Base-by-base conservation (phyloP, 176 grass and related monocot species). In the Eleusine indica region DNA sequence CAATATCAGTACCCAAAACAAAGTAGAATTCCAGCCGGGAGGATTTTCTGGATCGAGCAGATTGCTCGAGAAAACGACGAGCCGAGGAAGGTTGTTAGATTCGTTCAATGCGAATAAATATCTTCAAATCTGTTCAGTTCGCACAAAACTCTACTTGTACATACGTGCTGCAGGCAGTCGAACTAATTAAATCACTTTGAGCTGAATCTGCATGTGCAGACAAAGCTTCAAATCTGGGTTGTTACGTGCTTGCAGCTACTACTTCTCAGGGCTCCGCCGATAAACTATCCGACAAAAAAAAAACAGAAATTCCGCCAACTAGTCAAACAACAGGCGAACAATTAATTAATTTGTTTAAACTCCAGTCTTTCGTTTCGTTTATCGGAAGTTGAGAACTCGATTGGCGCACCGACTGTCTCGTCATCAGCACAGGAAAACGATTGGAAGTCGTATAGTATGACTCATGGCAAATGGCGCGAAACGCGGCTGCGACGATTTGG, bases 171-270 rank as follows among this genome's bases (percentile, higher is more conserved):
- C 56, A n/a, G 0, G 6, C 56, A 7, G 43, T 19, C 71, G 11
- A 54, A 40, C 18, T 6, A 52, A 51, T 51, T 51, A 53, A 29
- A 46, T 75, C 43, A 53, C 30, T 83, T 51, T 83, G 70, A 25
- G 58, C 58, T 29, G 37, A 53, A 66, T 70, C 70, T 25, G 52
- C 40, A 16, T 6, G 64, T 67, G 64, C 42, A 51, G 69, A 43
- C 3, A n/a, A 71, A 61, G 18, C 42, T 28, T 9, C 5, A 63
- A 53, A 58, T 53, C 38, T 29, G 4, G 1, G 19, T 68, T 28
- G 32, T 35, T 35, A 81, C 48, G 13, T 19, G 8, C 7, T 43
- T 30, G 8, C 3, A 9, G 60, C 6, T 39, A 8, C 35, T 39
- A 8, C 35, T 39, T 39, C 16, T 68, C 32, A 68, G 14, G 10